A percentile compares a stretch with the other conserved stretches of the same genome.
These are phyloP conservation scores for Skeletonema costatum DNA, from an alignment of 108 stramenopile species.

Conservation along the genomic window DNA sequence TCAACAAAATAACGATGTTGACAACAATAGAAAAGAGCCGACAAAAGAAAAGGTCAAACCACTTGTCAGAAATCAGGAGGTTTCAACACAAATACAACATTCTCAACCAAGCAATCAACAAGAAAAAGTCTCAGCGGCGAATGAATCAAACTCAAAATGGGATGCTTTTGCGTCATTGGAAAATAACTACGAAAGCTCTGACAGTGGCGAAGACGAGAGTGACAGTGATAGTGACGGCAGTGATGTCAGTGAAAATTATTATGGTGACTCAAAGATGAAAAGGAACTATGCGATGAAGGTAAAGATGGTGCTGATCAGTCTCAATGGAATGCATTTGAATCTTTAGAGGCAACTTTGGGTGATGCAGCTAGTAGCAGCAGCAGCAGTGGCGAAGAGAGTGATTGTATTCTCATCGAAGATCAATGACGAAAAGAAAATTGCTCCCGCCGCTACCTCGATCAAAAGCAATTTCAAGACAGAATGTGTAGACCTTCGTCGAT, in stretches of 20 bases:
- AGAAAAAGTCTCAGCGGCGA: not conserved
- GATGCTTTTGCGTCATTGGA: conserved; percentile 22
- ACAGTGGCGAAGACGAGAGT: not conserved
- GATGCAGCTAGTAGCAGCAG: not conserved
- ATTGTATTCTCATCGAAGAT: not conserved
- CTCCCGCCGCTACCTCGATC: not conserved
- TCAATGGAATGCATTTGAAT: conserved; percentile 4
- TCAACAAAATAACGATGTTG: not conserved
- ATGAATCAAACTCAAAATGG: not conserved
- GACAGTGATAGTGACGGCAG: not conserved
- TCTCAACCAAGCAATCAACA: not conserved
- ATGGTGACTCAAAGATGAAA: not conserved
- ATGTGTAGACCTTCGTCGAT: conserved; percentile 31
- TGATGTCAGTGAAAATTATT: not conserved
- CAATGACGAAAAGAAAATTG: not conserved
- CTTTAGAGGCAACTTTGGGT: not conserved
- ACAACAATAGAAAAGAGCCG: not conserved
- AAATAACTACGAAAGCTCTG: conserved; percentile 13
- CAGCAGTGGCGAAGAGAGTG: conserved; percentile 1
- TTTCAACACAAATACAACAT: not conserved
- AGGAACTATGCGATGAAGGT: not conserved
- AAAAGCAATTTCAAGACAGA: not conserved
- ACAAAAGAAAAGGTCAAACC: not conserved
- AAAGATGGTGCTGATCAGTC: not conserved
- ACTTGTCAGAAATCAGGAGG: not conserved